phyloP scores from a whole-genome alignment of 108 stramenopile genomes.

The Stephanodiscus triporus region DNA sequence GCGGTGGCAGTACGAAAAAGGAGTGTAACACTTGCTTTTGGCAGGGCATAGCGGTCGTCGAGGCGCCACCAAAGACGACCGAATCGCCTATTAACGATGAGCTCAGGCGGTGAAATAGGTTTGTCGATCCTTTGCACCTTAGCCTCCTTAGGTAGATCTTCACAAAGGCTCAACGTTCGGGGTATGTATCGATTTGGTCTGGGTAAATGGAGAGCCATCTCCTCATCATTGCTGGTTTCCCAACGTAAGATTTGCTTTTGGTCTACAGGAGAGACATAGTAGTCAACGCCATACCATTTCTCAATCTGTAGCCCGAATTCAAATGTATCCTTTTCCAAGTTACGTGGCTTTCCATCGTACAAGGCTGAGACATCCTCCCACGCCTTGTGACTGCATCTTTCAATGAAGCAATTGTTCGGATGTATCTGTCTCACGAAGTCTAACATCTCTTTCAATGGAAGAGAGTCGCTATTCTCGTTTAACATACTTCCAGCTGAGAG shows the following conservation, averaged over 20 bases:
- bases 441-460: constrained; percentile 54
- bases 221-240: constrained; percentile 27
- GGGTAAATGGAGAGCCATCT: constrained; percentile 58
- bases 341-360: constrained; percentile 12
- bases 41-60: constrained; percentile 87
- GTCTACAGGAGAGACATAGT: constrained; percentile 60
- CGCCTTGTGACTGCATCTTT: constrained; percentile 77
- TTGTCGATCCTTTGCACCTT: constrained; percentile 72
- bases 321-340: constrained; percentile 17
- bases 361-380: constrained; percentile 60
- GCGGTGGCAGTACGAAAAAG: constrained; percentile 65
- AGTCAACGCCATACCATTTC: constrained; percentile 84
- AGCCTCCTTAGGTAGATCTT: constrained; percentile 76
- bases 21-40: constrained; percentile 66
- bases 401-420: constrained; percentile 77
- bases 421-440: constrained; percentile 50
- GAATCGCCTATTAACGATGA: constrained; percentile 51
- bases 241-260: constrained; percentile 35
- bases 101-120: constrained; percentile 71
- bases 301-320: constrained; percentile 59
- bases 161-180: constrained; percentile 66
- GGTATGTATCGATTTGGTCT: constrained; percentile 78
- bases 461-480: constrained; percentile 60
- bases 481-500: constrained; percentile 76
- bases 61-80: constrained; percentile 85